These are phyloP conservation scores for Abelmoschus esculentus DNA, from an alignment of 345 rosid genomes.

Conservation along the genomic window DNA sequence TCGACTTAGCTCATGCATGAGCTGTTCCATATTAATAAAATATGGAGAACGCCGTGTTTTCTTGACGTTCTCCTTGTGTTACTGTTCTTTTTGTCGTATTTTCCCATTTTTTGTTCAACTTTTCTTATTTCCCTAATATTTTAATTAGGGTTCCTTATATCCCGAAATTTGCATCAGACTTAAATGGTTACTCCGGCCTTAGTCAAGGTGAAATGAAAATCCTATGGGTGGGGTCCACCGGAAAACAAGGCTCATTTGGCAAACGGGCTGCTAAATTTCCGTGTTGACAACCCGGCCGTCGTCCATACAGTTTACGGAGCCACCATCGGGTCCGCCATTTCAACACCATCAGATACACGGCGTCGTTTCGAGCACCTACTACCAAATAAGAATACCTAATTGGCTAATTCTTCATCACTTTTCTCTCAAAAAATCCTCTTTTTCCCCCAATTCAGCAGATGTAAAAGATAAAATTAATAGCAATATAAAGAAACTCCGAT, in stretches of 20 bases:
- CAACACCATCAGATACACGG: background rate
- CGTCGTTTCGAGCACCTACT: background rate
- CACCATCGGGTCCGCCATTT: background rate
- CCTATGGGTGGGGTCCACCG: background rate
- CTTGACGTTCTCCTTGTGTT: too few species aligned
- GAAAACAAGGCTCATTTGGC: background rate
- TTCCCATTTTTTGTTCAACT: too few species aligned
- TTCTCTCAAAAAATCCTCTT: background rate
- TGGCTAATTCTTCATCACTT: too few species aligned
- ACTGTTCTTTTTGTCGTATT: too few species aligned
- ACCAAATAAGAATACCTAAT: background rate
- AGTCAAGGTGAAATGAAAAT: too few species aligned
- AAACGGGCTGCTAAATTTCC: background rate
- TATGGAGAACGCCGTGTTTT: too few species aligned
- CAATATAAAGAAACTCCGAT: background rate
- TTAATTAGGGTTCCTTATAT: too few species aligned
- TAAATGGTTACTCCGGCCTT: too few species aligned
- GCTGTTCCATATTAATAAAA: too few species aligned
- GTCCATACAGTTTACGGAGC: background rate
- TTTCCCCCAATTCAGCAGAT: background rate
- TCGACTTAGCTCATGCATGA: too few species aligned
- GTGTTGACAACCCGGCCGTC: background rate
- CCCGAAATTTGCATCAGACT: too few species aligned
- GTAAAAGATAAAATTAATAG: background rate
- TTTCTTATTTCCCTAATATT: too few species aligned